Conservation (phyloP, 495 filamentous ascomycete species). For the Podospora appendiculata region DNA sequence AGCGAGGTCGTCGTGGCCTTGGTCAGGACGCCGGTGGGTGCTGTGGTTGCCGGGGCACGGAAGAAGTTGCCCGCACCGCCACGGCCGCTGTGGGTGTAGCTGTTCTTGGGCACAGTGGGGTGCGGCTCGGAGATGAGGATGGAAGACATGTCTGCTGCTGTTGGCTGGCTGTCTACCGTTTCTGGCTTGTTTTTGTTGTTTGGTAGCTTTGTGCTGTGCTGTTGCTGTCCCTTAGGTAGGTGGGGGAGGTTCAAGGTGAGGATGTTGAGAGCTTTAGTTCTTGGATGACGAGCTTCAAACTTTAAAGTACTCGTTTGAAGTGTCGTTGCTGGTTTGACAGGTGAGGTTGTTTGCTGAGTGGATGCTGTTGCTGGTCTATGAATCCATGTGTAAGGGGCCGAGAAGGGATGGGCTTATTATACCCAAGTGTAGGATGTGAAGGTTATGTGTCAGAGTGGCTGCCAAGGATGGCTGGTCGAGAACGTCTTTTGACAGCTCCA, state of each 20-base stretch:
- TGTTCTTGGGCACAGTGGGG: constrained; percentile 57
- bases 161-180: constrained; percentile 9
- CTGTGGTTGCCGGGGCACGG: constrained; percentile 55
- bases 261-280: not conserved
- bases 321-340: not conserved
- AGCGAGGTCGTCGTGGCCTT: constrained; percentile 24
- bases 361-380: not conserved
- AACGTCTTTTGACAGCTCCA: constrained; percentile 5
- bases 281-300: not conserved
- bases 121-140: constrained; percentile 76
- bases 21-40: constrained; percentile 30
- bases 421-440: not conserved
- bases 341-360: not conserved
- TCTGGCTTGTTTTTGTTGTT: not conserved
- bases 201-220: not conserved
- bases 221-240: not conserved
- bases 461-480: constrained; percentile 3
- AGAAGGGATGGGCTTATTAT: constrained; percentile 11
- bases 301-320: not conserved
- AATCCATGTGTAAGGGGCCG: not conserved
- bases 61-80: constrained; percentile 86
- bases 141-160: constrained; percentile 27
- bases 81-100: constrained; percentile 69
- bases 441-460: not conserved
- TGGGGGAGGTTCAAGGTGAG: not conserved